Conservation (phyloP, 176 grass and related monocot species). For the Guadua angustifolia region DNA sequence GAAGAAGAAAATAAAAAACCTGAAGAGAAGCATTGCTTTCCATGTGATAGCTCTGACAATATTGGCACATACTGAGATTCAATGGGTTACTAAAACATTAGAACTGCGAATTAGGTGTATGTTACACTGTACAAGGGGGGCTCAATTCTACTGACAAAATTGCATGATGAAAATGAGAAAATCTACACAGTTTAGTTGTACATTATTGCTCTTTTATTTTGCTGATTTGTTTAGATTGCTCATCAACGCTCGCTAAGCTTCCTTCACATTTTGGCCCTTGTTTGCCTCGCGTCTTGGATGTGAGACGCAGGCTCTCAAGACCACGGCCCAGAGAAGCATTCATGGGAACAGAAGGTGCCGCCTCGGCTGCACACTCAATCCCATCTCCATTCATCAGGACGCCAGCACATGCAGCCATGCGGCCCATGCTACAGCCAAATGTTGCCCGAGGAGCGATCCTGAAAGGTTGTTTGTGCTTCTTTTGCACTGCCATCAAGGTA, state of each 20-base stretch:
- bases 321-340: slow-evolving; percentile 76
- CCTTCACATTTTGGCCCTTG: slow-evolving; percentile 62
- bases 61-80: background rate
- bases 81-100: background rate
- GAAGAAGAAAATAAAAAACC: background rate
- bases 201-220: slow-evolving; percentile 49
- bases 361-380: slow-evolving; percentile 83
- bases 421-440: slow-evolving; percentile 78
- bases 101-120: background rate
- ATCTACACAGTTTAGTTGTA: slow-evolving; percentile 35
- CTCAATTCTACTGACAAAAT: slow-evolving; percentile 29
- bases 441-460: slow-evolving; percentile 77
- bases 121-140: slow-evolving; percentile 27
- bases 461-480: slow-evolving; percentile 38
- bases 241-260: slow-evolving; percentile 71
- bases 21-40: slow-evolving; percentile 9
- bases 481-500: too few relatives aligned
- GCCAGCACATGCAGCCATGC: slow-evolving; percentile 66
- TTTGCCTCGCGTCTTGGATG: slow-evolving; percentile 68
- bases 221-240: slow-evolving; percentile 63
- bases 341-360: slow-evolving; percentile 65
- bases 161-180: slow-evolving; percentile 20
- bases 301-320: slow-evolving; percentile 70
- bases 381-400: slow-evolving; percentile 74
- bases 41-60: background rate